Base-by-base conservation (phyloP, 2,329 filamentous ascomycete species). In the Aspergillus fischeri region DNA sequence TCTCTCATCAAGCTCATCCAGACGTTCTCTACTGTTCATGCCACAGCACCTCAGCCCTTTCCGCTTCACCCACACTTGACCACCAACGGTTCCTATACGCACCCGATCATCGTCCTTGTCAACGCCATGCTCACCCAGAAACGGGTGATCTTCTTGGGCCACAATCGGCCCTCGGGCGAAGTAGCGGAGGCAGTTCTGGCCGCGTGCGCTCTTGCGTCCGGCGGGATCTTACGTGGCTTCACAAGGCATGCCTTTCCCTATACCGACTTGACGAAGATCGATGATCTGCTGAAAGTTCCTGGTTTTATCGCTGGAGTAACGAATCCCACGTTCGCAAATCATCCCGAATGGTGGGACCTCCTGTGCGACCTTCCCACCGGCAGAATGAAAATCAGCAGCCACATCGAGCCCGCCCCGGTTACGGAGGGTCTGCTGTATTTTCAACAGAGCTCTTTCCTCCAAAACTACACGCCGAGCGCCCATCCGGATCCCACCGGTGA, bases 281-380 rank as follows among this genome's bases (percentile, higher is more conserved):
- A 99, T 64, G 94, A 97, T 71, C 83, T 99, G 10, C 82, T 99
- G 50, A 93, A 95, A 67, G 94, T 99, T 0, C 93, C 94, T 6
- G 94, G 94, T 2, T 99, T 99, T 75, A 96, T 99, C 66, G 94
- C 94, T 2, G 94, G 94, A 56, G 94, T 99, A 44, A 99, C 93
- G 1, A 99, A 99, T 70, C 94, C 94, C 5, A 93, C 92, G 0
- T 99, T 99, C 72, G 92, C 93, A 60, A 86, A 92, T 68, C 93
- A 97, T 68, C 90, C 90, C 0, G 92, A 97, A 71, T 99, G 94
- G 94, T 99, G 94, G 94, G 94, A 99, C 74, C 77, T 99, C 9
- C 81, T 99, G 11, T 99, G 94, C 73, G 94, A 99, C 73, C 80
- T 99, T 45, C 89, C 92, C 0, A 93, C 88, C 1, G 94, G 94